These are phyloP conservation scores for Fagopyrum tataricum DNA, from an alignment of 148 eudicot genomes.

Conservation along the genomic window DNA sequence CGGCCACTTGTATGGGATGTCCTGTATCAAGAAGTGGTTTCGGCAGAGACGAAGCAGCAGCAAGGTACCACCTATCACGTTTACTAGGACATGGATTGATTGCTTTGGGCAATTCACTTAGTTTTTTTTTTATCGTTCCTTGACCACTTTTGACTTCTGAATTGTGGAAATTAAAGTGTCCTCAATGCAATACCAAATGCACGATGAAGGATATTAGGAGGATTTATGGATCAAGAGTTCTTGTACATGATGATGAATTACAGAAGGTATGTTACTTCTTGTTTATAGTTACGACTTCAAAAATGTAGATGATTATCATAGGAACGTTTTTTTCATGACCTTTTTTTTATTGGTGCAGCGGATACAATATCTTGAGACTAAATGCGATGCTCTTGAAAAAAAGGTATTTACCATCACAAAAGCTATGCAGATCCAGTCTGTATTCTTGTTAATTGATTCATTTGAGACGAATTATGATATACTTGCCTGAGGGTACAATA, in stretches of 20 bases:
- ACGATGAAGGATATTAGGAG: conserved; percentile 65
- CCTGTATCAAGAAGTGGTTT: conserved; percentile 86
- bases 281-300: not conserved
- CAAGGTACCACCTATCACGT: conserved; percentile 38
- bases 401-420: conserved; percentile 36
- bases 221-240: conserved; percentile 68
- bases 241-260: conserved; percentile 59
- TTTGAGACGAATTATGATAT: not conserved
- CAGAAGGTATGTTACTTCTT: conserved; percentile 46
- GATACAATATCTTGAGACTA: conserved; percentile 57
- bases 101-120: not conserved
- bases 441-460: not conserved
- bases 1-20: conserved; percentile 78
- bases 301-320: not conserved
- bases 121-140: not conserved
- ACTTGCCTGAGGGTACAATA: not conserved
- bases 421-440: not conserved
- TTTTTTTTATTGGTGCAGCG: conserved; percentile 41
- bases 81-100: not conserved
- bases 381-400: conserved; percentile 56
- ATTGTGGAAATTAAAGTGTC: conserved; percentile 45
- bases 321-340: not conserved
- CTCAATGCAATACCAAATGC: conserved; percentile 82
- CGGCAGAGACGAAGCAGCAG: conserved; percentile 40
- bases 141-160: conserved; percentile 1